Base-by-base conservation (phyloP, 331 rosid genomes). In the Arachis monticola region DNA sequence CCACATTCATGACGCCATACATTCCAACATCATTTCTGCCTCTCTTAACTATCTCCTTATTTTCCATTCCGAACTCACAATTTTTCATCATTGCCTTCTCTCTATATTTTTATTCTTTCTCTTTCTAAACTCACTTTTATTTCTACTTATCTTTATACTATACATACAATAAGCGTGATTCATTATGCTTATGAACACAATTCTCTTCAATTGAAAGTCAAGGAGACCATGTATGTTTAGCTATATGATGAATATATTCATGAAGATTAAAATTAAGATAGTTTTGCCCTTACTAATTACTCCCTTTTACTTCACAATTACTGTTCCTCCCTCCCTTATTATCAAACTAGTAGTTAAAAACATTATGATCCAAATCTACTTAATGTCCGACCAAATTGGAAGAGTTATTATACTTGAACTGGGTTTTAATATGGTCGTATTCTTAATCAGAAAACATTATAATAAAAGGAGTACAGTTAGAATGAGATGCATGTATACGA, bases 1-100 rank as follows among this genome's bases (percentile, higher is more conserved):
- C 95, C 88, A 84, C 95, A 85, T 90, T 87, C 91, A 86, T 86
- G 87, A 86, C 85, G 76, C 83, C 91, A 87, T 85, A 87, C 88
- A 83, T 70, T 75, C 73, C 73, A 79, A 62, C 90, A 91, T 91
- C 92, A 86, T 89, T 81, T 71, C 85, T 81, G 62, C 85, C 75
- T 60, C 87, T 73, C 73, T 64, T 64, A 83, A 85, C 4, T 3
- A 38, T 5, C 88, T 81, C 60, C 79, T 81, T 64, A 41, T 30
- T 77, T 84, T 82, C 66, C 66, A 86, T 81, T 86, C 79, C 76
- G 83, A 85, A 83, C 85, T 76, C 90, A 85, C 90, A 73, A 78
- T 59, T 82, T 77, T 79, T 67, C 85, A 83, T 85, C 86, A 83
- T 88, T 83, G 65, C 30, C 30, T 27, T 27, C 22, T 27, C 30